A percentile compares a stretch with the other conserved stretches of the same genome.
Evolutionary conservation across 495 filamentous ascomycete genomes (phyloP).

Genomic region (Neurospora sp.): DNA sequence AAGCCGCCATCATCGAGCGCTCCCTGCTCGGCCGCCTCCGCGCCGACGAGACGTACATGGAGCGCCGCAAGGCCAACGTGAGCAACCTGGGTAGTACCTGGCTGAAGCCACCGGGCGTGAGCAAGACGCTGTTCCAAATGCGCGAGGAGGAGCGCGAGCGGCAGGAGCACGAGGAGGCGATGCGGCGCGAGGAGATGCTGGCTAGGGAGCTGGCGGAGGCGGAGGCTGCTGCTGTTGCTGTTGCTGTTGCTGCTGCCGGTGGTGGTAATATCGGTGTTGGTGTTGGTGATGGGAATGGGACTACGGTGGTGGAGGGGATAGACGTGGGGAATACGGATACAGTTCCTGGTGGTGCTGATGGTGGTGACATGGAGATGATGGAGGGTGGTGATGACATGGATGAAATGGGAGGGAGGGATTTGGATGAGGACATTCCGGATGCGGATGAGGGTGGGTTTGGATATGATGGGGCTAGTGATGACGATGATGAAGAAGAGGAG

Average conservation of each 20-base stretch:
- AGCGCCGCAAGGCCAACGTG: constrained; percentile 59
- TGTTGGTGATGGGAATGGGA: constrained; percentile 6
- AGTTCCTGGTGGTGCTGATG: constrained; percentile 7
- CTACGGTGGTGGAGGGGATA: constrained; percentile 16
- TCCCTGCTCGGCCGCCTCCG: constrained; percentile 50
- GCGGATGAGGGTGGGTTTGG: constrained; percentile 42
- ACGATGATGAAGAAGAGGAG: constrained; percentile 15
- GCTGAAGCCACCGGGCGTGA: constrained; percentile 67
- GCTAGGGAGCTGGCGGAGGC: constrained; percentile 53
- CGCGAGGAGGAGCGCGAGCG: constrained; percentile 70
- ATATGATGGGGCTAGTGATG: constrained; percentile 32
- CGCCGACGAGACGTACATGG: constrained; percentile 57
- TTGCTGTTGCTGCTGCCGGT: constrained; percentile 24
- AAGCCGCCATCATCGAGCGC: constrained; percentile 27
- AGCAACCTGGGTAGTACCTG: constrained; percentile 65
- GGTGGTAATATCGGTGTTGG: constrained; percentile 2
- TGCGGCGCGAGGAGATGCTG: constrained; percentile 60
- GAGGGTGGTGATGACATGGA: constrained; percentile 19
- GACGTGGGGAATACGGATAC: constrained; percentile 45
- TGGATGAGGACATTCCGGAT: constrained; percentile 60
- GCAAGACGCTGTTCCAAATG: constrained; percentile 67
- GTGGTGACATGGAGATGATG: constrained; percentile 9
- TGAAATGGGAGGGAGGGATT: constrained; percentile 33
- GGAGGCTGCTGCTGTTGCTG: constrained; percentile 34
- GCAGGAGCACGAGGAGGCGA: constrained; percentile 64